Percentiles rank a stretch among this genome's conserved stretches.
These are phyloP conservation scores for Penicillium coffeae DNA, from an alignment of 495 filamentous ascomycete species.

Conservation along the genomic window DNA sequence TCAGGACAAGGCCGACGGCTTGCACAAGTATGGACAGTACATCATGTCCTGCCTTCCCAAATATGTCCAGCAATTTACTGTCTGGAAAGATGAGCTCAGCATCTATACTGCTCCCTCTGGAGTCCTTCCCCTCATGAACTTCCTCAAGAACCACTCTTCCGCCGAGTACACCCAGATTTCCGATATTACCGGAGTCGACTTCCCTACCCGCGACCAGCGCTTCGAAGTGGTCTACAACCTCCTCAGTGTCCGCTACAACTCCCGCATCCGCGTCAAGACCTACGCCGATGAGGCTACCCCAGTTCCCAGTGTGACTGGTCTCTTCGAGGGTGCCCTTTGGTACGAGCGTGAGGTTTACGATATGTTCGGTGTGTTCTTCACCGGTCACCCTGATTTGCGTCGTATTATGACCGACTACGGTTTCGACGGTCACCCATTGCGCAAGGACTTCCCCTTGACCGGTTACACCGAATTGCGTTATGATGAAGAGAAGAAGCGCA, in stretches of 20 bases:
- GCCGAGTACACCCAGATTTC: constrained; percentile 93
- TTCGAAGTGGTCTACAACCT: constrained; percentile 99
- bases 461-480: constrained; percentile 98
- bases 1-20: constrained; percentile 70
- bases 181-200: constrained; percentile 93
- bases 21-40: constrained; percentile 95
- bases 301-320: constrained; percentile 76
- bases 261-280: constrained; percentile 95
- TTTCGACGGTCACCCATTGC: constrained; percentile 94
- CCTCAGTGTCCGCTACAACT: constrained; percentile 91
- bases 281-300: constrained; percentile 97
- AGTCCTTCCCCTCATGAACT: constrained; percentile 85
- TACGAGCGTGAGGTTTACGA: constrained; percentile 98
- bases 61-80: constrained; percentile 97
- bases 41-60: constrained; percentile 95
- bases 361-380: constrained; percentile 96
- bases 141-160: constrained; percentile 95
- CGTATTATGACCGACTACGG: constrained; percentile 99
- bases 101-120: constrained; percentile 88
- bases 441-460: constrained; percentile 97
- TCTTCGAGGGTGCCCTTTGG: constrained; percentile 97
- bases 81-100: constrained; percentile 98
- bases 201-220: constrained; percentile 85
- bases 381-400: constrained; percentile 89
- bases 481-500: constrained; percentile 99